Base-by-base conservation (phyloP, 768 basidiomycete genomes). In the Boletus reticuloceps region DNA sequence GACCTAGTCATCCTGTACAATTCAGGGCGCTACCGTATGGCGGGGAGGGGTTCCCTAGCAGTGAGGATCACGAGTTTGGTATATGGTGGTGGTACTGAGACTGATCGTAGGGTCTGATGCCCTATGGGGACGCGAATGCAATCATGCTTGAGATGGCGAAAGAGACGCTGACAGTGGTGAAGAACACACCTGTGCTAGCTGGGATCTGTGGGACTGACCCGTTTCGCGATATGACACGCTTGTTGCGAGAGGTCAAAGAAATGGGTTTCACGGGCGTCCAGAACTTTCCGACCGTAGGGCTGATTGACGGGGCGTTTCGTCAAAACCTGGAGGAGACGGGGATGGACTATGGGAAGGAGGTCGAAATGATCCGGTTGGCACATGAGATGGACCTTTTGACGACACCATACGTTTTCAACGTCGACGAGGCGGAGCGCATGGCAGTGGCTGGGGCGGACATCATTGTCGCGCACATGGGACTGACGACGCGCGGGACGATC, bases 1-100 rank as follows among this genome's bases (percentile, higher is more conserved):
- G 67, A 69, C 47, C 50, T 69, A 41, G 32, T 71, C 36, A 67
- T 69, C 65, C 47, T 71, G 27, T 71, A 69, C 46, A 71, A 62
- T 32, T 69, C 68, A 22, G 68, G 70, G 9, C 66, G 68, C 19
- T 63, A 69, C 47, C 62, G 63, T n/a, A 64, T 64, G 69, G 62
- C 67, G 16, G 69, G 60, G n/a, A 61, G 69, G 39, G 64, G 69
- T n/a, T 68, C 64, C 22, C 49, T 68, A 37, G 67, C 69, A 32
- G 67, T 64, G 53, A 52, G 69, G 43, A 25, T 13, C 45, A n/a
- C 37, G 42, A 31, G 12, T 41, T 29, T 32, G 34, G n/a, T 50
- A 22, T 47, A 34, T 10, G 16, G 29, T 9, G 20, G 16, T 31
- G 17, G 16, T 41, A 20, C 50, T 47, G 32, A 50, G 42, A 50